Evolutionary conservation across 108 stramenopile species (phyloP), one percentile per base, ranked within the genome.

Genomic region (Cyclostephanos invisitatus): DNA sequence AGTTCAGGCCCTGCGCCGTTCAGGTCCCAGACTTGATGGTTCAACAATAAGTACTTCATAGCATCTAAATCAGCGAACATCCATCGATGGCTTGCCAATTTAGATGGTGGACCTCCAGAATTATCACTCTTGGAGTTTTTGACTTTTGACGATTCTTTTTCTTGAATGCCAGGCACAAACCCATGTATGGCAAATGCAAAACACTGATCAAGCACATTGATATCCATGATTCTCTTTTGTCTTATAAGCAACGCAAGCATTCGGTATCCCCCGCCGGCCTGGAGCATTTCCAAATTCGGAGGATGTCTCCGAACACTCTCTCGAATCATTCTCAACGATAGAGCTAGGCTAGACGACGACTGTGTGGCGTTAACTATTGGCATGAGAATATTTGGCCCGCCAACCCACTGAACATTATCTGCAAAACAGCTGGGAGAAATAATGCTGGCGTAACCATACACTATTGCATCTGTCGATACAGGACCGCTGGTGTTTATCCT

Each of bases 1-100:
- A 95, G 69, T 25, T 86, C 86, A 20, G 92, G 91, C 21, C 88
- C 86, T 28, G 83, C 78, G 24, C 82, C 84, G 54, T 77, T 80
- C 48, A 92, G 56, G 68, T 92, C 91, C 95, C 95, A 96, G 17
- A 96, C 91, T 79, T 93, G 91, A 54, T 96, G 95, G 66, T 96
- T 96, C 36, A 93, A 77, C 22, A 96, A 77, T 7, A 96, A 77
- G 47, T 91, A 89, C 74, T 93, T 96, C 91, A 96, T 90, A 22
- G 95, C 95, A 73, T 96, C 95, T 53, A 93, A 75, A 77, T 96
- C 95, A 35, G 88, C 74, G 64, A 96, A 89, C 15, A 93, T 85
- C 90, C 91, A 96, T n/a, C 77, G 74, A 51, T 85, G 80, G 42
- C 85, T 84, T 59, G 75, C 68, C 18, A 69, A 73, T 64, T 82